Base-by-base conservation (phyloP, 108 stramenopile genomes). In the Halocafeteria seosinensis region DNA sequence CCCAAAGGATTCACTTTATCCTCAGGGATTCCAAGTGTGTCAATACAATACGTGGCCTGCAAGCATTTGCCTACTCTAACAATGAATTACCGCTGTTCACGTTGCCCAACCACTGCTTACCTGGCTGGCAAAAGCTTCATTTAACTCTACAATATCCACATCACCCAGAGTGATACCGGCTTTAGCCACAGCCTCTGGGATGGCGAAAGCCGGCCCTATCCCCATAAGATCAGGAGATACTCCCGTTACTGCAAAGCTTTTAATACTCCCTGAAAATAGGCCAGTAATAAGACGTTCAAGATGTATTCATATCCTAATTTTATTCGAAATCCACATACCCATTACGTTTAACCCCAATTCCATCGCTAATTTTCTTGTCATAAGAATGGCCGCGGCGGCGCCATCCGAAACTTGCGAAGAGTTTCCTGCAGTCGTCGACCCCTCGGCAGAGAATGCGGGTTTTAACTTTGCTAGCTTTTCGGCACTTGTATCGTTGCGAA, bases 41-140 rank as follows among this genome's bases (percentile, higher is more conserved):
- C 55, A 11, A 88, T 73, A 37, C 83, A 88, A 77, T 84, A 87
- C 51, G 68, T 68, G 0, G 85, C 85, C 72, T 90, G 91, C n/a
- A n/a, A n/a, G n/a, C n/a, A n/a, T n/a, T n/a, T n/a, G n/a, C n/a
- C n/a, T n/a, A n/a, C n/a, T n/a, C n/a, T n/a, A n/a, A n/a, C n/a
- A n/a, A n/a, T n/a, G n/a, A n/a, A n/a, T n/a, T n/a, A n/a, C n/a
- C n/a, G n/a, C n/a, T n/a, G n/a, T n/a, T n/a, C n/a, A n/a, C n/a
- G n/a, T n/a, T n/a, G n/a, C n/a, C n/a, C n/a, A n/a, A n/a, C n/a
- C n/a, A n/a, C n/a, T n/a, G n/a, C n/a, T n/a, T n/a, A n/a, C n/a
- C n/a, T n/a, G n/a, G 33, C 81, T 80, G 0, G 92, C 92, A 70
- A 97, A 97, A 2, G 95, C 95, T 78, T 97, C 95, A 69, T 96